phyloP scores from a whole-genome alignment of 495 filamentous ascomycete species.

The Xylaria acuta region DNA sequence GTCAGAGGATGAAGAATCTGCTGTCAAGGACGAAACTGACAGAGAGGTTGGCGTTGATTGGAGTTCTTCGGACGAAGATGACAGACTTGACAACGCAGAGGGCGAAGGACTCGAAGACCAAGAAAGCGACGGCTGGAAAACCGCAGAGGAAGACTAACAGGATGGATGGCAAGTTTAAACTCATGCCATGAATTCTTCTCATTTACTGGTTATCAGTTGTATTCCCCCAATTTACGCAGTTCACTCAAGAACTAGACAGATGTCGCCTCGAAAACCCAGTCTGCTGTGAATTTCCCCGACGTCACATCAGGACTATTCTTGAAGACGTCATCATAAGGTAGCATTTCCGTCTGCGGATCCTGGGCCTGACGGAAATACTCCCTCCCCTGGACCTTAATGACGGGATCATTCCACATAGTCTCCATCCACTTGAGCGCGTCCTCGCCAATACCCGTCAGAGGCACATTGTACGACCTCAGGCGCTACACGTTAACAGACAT shows the following conservation, averaged over 20 bases:
- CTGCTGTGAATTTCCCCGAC: constrained; percentile 43
- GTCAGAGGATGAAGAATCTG: background rate
- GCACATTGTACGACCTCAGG: constrained; percentile 53
- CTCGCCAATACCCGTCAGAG: constrained; percentile 43
- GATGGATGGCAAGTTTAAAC: too few species aligned
- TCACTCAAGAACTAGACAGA: background rate
- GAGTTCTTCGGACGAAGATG: background rate
- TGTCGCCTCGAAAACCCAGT: constrained; percentile 43
- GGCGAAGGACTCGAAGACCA: background rate
- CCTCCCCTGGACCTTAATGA: constrained; percentile 39
- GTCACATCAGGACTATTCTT: constrained; percentile 41
- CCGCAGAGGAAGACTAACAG: constrained; percentile 1
- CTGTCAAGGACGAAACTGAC: background rate
- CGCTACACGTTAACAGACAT: constrained; percentile 39
- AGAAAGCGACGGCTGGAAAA: constrained; percentile 3
- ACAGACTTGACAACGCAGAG: background rate
- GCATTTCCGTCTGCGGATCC: constrained; percentile 46
- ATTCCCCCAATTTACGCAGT: background rate
- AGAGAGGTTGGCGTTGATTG: background rate
- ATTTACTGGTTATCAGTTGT: background rate
- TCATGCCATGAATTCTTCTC: background rate
- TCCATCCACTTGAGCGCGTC: constrained; percentile 53
- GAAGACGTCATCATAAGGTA: constrained; percentile 52
- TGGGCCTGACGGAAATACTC: constrained; percentile 50
- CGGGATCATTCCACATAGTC: constrained; percentile 57